Conservation (phyloP, 1,284 basidiomycete genomes). For the Fomitopsis betulina region DNA sequence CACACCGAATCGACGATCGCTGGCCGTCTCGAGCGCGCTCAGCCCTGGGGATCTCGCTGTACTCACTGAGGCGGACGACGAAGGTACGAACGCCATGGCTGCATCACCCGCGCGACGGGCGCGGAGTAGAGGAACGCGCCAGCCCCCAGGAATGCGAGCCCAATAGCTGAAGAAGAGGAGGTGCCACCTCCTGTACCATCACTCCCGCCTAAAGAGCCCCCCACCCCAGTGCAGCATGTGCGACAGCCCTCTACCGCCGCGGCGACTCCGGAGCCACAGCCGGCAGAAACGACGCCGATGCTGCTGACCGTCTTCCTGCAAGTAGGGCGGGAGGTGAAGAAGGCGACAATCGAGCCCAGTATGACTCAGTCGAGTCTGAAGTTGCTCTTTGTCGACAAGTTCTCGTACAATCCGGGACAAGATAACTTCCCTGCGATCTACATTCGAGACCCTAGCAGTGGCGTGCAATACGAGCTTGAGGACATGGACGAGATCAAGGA, state of each 20-base stretch:
- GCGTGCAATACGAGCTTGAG: constrained; percentile 94
- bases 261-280: background rate
- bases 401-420: constrained; percentile 89
- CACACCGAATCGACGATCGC: constrained; percentile 56
- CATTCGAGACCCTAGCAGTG: constrained; percentile 85
- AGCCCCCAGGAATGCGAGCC: constrained; percentile 27
- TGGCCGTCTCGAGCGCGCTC: constrained; percentile 51
- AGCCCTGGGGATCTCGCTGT: constrained; percentile 66
- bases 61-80: constrained; percentile 65
- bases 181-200: constrained; percentile 46
- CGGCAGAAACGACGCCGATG: constrained; percentile 24
- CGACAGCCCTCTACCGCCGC: background rate
- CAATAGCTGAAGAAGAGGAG: constrained; percentile 36
- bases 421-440: constrained; percentile 97
- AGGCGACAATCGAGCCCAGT: constrained; percentile 68
- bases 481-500: constrained; percentile 92
- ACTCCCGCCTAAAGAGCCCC: constrained; percentile 19
- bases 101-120: constrained; percentile 22
- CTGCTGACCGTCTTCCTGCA: constrained; percentile 82
- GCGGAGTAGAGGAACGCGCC: constrained; percentile 16
- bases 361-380: constrained; percentile 72
- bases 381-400: constrained; percentile 92
- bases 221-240: constrained; percentile 7
- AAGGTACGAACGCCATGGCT: constrained; percentile 5
- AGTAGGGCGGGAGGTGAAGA: constrained; percentile 90